phyloP scores from a whole-genome alignment of 2,329 filamentous ascomycete genomes.

The Rutstroemia sp. region DNA sequence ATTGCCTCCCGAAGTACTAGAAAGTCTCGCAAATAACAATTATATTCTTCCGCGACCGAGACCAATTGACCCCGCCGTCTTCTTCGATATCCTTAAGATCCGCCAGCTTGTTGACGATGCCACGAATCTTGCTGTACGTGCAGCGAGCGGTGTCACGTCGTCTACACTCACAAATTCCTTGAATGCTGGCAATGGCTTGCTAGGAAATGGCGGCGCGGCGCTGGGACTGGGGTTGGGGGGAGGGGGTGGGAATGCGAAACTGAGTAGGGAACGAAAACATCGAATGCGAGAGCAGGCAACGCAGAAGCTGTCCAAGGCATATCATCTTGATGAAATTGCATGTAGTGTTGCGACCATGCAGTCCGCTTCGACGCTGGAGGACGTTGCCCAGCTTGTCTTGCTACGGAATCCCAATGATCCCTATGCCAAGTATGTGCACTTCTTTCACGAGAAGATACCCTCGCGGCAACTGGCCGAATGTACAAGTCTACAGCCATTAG shows the following conservation, averaged over 20 bases:
- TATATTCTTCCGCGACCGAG: slow-evolving; percentile 69
- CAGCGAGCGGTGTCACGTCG: slow-evolving; percentile 64
- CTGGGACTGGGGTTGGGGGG: slow-evolving; percentile 50
- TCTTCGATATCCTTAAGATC: slow-evolving; percentile 81
- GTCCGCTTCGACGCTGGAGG: slow-evolving; percentile 67
- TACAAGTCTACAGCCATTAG: slow-evolving; percentile 59
- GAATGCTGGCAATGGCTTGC: slow-evolving; percentile 43
- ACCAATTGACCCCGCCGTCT: slow-evolving; percentile 70
- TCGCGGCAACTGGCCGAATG: slow-evolving; percentile 64
- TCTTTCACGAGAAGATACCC: slow-evolving; percentile 86
- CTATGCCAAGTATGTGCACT: slow-evolving; percentile 83
- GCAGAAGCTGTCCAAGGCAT: slow-evolving; percentile 69
- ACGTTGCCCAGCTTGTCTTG: slow-evolving; percentile 66
- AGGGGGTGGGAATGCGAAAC: slow-evolving; percentile 52
- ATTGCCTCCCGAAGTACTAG: slow-evolving; percentile 70
- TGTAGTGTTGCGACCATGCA: slow-evolving; percentile 81
- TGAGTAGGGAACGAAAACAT: slow-evolving; percentile 70
- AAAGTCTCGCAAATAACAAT: slow-evolving; percentile 71
- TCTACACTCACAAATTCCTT: slow-evolving; percentile 51
- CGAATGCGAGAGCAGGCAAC: slow-evolving; percentile 76
- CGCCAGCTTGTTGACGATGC: slow-evolving; percentile 73
- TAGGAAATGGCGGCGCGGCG: slow-evolving; percentile 41
- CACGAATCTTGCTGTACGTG: slow-evolving; percentile 68
- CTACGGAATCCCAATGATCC: slow-evolving; percentile 59
- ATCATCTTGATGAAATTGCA: slow-evolving; percentile 75